Percentiles rank a stretch among this genome's conserved stretches.
phyloP scores from a whole-genome alignment of 768 basidiomycete genomes.

The Tubosaeta brunneosetosa region DNA sequence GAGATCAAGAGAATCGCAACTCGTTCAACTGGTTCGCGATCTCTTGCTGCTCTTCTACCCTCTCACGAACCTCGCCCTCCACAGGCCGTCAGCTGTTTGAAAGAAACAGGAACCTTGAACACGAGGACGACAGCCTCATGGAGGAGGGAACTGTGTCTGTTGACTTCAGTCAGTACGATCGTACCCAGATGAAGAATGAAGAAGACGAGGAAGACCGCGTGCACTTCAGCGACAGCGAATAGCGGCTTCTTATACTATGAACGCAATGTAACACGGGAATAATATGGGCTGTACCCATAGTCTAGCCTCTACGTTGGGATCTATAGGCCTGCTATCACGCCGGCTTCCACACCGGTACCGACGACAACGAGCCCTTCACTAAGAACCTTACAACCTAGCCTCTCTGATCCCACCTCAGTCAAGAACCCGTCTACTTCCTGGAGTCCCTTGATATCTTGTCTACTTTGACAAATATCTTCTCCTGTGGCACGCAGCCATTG shows the following conservation, averaged over 20 bases:
- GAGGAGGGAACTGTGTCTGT: conserved; percentile 88
- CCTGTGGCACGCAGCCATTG: conserved; percentile 64
- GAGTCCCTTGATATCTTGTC: conserved; percentile 30
- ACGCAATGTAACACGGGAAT: conserved; percentile 6
- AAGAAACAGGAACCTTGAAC: conserved; percentile 61
- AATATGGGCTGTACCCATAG: conserved; percentile 6
- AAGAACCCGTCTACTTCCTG: conserved; percentile 57
- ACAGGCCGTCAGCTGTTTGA: conserved; percentile 92
- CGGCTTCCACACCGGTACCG: conserved; percentile 48
- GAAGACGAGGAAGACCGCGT: conserved; percentile 60
- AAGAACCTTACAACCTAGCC: conserved; percentile 55
- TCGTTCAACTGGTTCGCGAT: conserved; percentile 61
- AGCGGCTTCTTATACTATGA: conserved; percentile 3
- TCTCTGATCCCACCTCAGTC: conserved; percentile 51
- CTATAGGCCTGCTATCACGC: conserved; percentile 61
- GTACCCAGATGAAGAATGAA: conserved; percentile 48
- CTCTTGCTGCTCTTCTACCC: background rate
- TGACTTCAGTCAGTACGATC: conserved; percentile 85
- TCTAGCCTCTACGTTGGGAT: conserved; percentile 12
- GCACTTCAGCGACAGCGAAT: conserved; percentile 88
- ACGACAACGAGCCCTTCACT: conserved; percentile 50
- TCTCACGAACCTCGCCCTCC: conserved; percentile 6
- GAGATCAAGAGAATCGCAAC: conserved; percentile 63
- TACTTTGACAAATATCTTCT: conserved; percentile 44
- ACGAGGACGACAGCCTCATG: conserved; percentile 70